A percentile compares a stretch with the other conserved stretches of the same genome.
These are phyloP conservation scores for Grosmannia clavigera DNA, from an alignment of 2,329 filamentous ascomycete genomes.

Conservation along the genomic window DNA sequence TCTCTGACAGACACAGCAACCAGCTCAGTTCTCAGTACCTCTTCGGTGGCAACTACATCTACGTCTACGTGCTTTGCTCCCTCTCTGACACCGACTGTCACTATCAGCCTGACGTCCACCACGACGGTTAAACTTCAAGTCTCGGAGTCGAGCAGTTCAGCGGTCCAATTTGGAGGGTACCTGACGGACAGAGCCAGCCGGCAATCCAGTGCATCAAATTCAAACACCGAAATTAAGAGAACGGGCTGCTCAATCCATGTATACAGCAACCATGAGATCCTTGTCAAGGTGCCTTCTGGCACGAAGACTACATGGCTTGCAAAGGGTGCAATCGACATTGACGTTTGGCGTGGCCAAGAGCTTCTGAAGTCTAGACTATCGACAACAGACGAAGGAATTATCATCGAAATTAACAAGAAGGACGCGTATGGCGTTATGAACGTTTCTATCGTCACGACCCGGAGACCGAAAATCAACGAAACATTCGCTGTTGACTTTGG, in stretches of 20 bases:
- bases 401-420: conserved; percentile 37
- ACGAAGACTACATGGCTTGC: conserved; percentile 43
- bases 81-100: conserved; percentile 13
- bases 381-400: conserved; percentile 35
- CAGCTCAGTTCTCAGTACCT: neutral
- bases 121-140: conserved; percentile 19
- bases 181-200: conserved; percentile 23
- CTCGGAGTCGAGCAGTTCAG: conserved; percentile 14
- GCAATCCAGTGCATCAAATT: conserved; percentile 1
- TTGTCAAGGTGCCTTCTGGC: conserved; percentile 38
- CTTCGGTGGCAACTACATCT: neutral
- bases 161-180: conserved; percentile 25
- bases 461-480: conserved; percentile 48
- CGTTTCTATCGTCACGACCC: conserved; percentile 44
- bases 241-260: conserved; percentile 33
- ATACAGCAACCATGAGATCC: conserved; percentile 34
- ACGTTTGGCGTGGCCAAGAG: conserved; percentile 35
- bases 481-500: conserved; percentile 50
- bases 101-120: conserved; percentile 25
- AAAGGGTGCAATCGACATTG: conserved; percentile 43
- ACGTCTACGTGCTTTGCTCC: conserved; percentile 7
- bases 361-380: conserved; percentile 36
- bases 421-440: conserved; percentile 47
- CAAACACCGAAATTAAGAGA: conserved; percentile 18
- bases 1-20: neutral